Percentiles rank a stretch among this genome's conserved stretches.
Conservation (phyloP, 1,284 basidiomycete species). For the Cystobasidium sp. region DNA sequence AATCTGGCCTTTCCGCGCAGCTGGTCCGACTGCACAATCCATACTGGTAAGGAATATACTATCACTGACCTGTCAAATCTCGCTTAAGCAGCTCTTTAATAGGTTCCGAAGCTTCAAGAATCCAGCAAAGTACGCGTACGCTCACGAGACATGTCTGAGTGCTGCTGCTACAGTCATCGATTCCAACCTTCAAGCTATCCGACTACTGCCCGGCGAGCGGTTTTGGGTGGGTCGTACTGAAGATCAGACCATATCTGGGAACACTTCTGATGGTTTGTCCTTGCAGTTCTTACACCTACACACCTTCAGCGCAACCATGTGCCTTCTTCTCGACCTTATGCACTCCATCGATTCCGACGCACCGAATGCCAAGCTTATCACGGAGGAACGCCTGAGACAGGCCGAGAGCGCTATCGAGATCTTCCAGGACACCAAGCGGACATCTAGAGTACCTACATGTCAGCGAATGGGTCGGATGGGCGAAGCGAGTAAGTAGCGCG, state of each 20-base stretch:
- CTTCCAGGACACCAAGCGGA: conserved; percentile 17
- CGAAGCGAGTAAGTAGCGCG: conserved; percentile 2
- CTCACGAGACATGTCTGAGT: conserved; percentile 21
- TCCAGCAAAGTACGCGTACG: conserved; percentile 21
- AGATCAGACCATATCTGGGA: too few species aligned
- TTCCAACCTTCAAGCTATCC: conserved; percentile 2
- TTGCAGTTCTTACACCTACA: conserved; percentile 26
- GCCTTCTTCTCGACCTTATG: conserved; percentile 32
- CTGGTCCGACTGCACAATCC: conserved; percentile 30
- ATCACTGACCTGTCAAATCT: neutral
- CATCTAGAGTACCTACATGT: conserved; percentile 5
- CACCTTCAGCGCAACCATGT: conserved; percentile 22
- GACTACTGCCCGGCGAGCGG: conserved; percentile 3
- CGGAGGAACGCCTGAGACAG: conserved; percentile 20
- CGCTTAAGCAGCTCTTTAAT: neutral
- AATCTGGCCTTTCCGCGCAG: conserved; percentile 21
- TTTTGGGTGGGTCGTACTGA: conserved; percentile 14
- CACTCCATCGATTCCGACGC: conserved; percentile 24
- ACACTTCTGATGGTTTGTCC: neutral
- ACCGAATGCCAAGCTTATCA: conserved; percentile 11
- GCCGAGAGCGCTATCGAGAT: conserved; percentile 22
- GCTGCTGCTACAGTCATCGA: conserved; percentile 24
- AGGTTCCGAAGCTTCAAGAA: conserved; percentile 27
- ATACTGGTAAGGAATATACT: neutral
- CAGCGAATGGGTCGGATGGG: conserved; percentile 21